phyloP scores from a whole-genome alignment of 805 yeast species.

The Wickerhamiella spandovensis region DNA sequence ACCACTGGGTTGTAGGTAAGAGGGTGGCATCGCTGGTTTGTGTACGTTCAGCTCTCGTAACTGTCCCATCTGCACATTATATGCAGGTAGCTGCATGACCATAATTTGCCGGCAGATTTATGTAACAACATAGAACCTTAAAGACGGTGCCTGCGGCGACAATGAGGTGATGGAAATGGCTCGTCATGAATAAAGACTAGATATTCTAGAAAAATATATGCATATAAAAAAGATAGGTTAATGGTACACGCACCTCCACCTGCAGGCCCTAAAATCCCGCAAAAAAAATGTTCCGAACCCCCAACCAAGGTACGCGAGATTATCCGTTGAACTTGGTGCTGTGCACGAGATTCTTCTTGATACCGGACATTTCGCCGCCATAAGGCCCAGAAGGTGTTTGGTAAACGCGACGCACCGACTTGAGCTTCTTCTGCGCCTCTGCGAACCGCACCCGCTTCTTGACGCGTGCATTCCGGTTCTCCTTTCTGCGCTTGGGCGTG shows the following conservation, averaged over 20 bases:
- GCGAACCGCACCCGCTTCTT: conserved; percentile 97
- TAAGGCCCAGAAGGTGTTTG: conserved; percentile 63
- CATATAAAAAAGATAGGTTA: background rate
- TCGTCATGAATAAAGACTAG: background rate
- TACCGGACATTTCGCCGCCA: conserved; percentile 93
- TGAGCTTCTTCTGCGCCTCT: conserved; percentile 83
- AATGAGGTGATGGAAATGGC: background rate
- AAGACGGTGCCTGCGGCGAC: background rate
- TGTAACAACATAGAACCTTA: background rate
- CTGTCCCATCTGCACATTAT: background rate
- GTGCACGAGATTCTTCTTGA: conserved; percentile 82
- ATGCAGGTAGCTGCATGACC: background rate
- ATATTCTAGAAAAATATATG: background rate
- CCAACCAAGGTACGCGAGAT: background rate
- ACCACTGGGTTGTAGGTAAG: background rate
- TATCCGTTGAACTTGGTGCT: conserved; percentile 45
- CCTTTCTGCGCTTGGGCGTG: conserved; percentile 86
- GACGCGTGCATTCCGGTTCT: conserved; percentile 87
- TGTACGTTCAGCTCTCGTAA: background rate
- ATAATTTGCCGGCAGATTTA: background rate
- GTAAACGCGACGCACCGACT: conserved; percentile 83
- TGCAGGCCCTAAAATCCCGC: background rate
- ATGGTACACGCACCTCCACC: background rate
- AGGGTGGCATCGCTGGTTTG: background rate
- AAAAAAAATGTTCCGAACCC: background rate